Evolutionary conservation across 2,329 filamentous ascomycete genomes (phyloP).

Genomic region (Cercospora janseana): DNA sequence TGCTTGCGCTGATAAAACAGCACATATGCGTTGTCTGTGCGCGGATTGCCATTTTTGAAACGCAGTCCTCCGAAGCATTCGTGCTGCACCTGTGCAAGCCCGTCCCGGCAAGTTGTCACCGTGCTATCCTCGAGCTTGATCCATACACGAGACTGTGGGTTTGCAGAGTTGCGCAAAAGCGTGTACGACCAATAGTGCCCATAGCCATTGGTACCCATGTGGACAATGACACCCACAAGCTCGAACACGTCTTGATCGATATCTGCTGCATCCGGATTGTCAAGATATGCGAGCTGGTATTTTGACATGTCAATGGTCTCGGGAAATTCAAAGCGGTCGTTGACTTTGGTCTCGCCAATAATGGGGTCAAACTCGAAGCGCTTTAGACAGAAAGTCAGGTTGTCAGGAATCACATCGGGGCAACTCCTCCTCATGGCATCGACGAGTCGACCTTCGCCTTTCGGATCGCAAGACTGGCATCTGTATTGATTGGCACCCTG

Average conservation of each 20-base stretch:
- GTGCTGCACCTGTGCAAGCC: conserved; percentile 68
- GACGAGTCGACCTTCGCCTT: conserved; percentile 59
- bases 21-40: conserved; percentile 79
- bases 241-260: conserved; percentile 76
- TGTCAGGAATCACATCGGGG: conserved; percentile 86
- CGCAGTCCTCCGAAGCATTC: conserved; percentile 64
- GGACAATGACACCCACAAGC: conserved; percentile 90
- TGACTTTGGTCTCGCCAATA: conserved; percentile 81
- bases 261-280: conserved; percentile 56
- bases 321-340: conserved; percentile 91
- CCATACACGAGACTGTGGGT: conserved; percentile 64
- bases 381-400: conserved; percentile 93
- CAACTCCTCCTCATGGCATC: conserved; percentile 87
- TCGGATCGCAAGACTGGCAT: conserved; percentile 78
- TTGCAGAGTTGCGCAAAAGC: conserved; percentile 59
- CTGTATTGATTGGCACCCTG: conserved; percentile 98
- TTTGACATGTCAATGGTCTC: conserved; percentile 78
- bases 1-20: conserved; percentile 75
- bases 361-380: conserved; percentile 75
- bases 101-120: conserved; percentile 65
- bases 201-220: conserved; percentile 87
- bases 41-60: conserved; percentile 59
- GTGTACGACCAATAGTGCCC: conserved; percentile 98
- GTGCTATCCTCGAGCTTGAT: conserved; percentile 92
- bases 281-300: conserved; percentile 84